Conservation (phyloP, 2,329 filamentous ascomycete species). For the Atkinsonella texensis region DNA sequence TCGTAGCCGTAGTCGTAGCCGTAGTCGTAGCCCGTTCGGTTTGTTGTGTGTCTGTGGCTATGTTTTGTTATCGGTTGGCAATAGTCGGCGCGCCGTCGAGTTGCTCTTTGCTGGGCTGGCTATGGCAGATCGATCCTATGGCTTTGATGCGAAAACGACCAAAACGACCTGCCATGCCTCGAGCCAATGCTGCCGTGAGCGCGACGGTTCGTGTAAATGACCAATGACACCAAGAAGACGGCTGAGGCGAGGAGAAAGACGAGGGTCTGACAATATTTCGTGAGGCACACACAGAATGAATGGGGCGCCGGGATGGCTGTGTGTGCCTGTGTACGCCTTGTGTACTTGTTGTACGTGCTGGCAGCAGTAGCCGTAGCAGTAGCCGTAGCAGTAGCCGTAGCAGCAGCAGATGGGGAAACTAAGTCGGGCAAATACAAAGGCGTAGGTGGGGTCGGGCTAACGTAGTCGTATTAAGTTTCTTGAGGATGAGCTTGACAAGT, state of each 20-base stretch:
- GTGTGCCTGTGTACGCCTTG: not conserved
- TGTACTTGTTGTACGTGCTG: too few species aligned
- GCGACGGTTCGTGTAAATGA: not conserved
- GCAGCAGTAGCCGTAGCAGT: too few species aligned
- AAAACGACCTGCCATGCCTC: not conserved
- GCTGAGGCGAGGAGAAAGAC: not conserved
- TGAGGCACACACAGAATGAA: not conserved
- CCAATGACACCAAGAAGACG: not conserved
- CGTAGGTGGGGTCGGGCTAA: too few species aligned
- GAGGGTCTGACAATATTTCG: not conserved
- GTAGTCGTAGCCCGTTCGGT: not conserved
- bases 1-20: not conserved
- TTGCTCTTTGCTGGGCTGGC: not conserved
- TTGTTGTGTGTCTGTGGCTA: not conserved
- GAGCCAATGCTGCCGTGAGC: not conserved
- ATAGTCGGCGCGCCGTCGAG: not conserved
- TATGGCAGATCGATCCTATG: not conserved
- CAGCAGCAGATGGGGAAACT: too few species aligned
- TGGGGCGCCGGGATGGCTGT: not conserved
- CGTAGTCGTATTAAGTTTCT: too few species aligned
- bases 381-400: too few species aligned
- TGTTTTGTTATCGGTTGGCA: too few species aligned
- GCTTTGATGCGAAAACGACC: not conserved
- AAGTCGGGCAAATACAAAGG: too few species aligned
- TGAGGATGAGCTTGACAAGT: too few species aligned